Conservation (phyloP, 352 stramenopile species). For the Globisporangium megalacanthum region DNA sequence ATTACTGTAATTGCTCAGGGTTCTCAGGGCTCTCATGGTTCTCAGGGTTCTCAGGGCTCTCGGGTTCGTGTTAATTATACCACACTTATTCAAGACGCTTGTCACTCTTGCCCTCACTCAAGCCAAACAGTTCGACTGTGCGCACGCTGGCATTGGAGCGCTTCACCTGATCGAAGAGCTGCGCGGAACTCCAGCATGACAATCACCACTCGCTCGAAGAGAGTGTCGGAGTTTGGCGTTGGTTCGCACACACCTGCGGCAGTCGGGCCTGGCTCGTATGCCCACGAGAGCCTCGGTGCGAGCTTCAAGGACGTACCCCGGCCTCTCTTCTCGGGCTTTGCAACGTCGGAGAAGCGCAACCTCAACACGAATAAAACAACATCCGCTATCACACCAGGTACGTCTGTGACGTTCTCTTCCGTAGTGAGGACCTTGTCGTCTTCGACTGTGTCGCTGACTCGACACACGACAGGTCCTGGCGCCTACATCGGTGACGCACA, state of each 20-base stretch:
- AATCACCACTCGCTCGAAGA: conserved; percentile 76
- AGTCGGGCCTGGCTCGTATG: conserved; percentile 66
- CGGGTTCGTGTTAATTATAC: too few relatives aligned
- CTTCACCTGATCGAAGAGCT: neutral
- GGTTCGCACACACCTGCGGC: conserved; percentile 33
- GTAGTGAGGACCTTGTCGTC: too few relatives aligned
- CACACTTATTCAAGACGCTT: too few relatives aligned
- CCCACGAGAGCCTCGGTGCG: conserved; percentile 36
- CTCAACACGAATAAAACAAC: conserved; percentile 77
- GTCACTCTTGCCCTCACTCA: too few relatives aligned
- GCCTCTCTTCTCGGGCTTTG: conserved; percentile 63
- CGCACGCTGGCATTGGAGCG: neutral
- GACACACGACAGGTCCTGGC: conserved; percentile 30
- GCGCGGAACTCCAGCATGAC: conserved; percentile 34
- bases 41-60: too few relatives aligned
- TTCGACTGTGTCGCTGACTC: neutral
- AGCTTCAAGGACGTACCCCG: conserved; percentile 37
- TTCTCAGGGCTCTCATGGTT: too few relatives aligned
- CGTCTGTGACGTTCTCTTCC: neutral
- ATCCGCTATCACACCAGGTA: conserved; percentile 64
- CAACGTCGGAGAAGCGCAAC: conserved; percentile 61
- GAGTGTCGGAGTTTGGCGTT: conserved; percentile 50
- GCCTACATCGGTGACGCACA: conserved; percentile 36
- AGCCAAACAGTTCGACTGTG: neutral
- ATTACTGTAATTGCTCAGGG: neutral